These are phyloP conservation scores for Entonaema liquescens DNA, from an alignment of 495 filamentous ascomycete genomes.

Conservation along the genomic window DNA sequence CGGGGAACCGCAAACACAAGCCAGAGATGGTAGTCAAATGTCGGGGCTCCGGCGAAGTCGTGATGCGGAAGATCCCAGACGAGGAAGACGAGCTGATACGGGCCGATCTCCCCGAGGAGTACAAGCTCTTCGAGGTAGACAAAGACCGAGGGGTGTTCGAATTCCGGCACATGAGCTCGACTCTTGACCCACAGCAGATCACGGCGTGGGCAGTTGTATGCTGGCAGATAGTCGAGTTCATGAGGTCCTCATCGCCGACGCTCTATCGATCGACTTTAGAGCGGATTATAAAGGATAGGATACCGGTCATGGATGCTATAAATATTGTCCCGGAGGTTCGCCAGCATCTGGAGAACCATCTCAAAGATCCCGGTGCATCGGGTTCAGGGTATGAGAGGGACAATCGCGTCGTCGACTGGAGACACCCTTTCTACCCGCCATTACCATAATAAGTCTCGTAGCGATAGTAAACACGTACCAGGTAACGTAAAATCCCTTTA, in stretches of 20 bases:
- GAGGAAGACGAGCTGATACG: too few relatives aligned
- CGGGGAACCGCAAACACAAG: neutral
- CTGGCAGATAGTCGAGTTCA: neutral
- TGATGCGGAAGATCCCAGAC: neutral
- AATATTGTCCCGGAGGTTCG: neutral
- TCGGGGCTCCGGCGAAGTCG: neutral
- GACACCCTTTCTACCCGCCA: conserved; percentile 17
- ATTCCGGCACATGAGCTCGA: conserved; percentile 10
- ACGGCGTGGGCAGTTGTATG: conserved; percentile 1
- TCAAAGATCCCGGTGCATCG: neutral
- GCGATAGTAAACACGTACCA: neutral
- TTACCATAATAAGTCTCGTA: neutral
- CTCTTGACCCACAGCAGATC: conserved; percentile 12
- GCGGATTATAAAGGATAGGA: neutral
- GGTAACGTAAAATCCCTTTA: neutral
- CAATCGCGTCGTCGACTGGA: conserved; percentile 1
- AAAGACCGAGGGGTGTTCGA: conserved; percentile 19
- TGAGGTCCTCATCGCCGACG: neutral
- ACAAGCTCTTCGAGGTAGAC: neutral
- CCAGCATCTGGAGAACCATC: neutral
- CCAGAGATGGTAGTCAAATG: conserved; percentile 14
- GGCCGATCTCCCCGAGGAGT: neutral
- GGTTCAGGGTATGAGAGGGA: neutral
- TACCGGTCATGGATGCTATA: neutral
- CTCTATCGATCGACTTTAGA: neutral